Percentiles rank a stretch among this genome's conserved stretches.
Evolutionary conservation across 208 protist genomes (phyloP).

Genomic region (Trichomonas vaginalis): DNA sequence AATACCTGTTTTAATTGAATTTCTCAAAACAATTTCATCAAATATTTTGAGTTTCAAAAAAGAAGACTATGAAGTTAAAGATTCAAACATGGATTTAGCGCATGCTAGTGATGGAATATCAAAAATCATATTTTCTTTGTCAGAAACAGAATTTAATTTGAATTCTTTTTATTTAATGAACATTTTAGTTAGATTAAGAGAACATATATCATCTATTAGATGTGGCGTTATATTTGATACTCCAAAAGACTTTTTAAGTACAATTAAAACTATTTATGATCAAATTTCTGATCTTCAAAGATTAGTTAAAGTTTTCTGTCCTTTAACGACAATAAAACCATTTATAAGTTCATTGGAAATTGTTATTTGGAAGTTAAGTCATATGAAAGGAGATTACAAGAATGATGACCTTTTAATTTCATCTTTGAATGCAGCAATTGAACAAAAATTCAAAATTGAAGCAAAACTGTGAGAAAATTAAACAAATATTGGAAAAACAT

Average conservation of each 20-base stretch:
- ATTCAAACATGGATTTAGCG: not conserved
- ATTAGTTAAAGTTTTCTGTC: not conserved
- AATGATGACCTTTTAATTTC: not conserved
- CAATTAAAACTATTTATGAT: not conserved
- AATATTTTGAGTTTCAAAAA: not conserved
- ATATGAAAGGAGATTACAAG: not conserved
- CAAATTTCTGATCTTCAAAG: not conserved
- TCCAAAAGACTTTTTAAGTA: not conserved
- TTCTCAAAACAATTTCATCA: not conserved
- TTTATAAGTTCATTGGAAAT: not conserved
- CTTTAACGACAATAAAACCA: not conserved
- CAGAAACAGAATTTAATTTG: not conserved
- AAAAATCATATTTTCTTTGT: not conserved
- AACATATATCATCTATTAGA: not conserved
- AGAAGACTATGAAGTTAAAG: not conserved
- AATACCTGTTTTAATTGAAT: not conserved
- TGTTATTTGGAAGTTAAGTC: not conserved
- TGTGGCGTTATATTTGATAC: not conserved
- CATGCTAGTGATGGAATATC: not conserved
- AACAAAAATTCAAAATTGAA: not conserved
- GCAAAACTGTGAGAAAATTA: not conserved
- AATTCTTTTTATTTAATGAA: not conserved
- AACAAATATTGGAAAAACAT: not conserved
- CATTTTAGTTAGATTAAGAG: not conserved
- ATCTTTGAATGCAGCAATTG: not conserved